phyloP scores from a whole-genome alignment of 2,329 filamentous ascomycete species.

The Elsinoe necatrix region DNA sequence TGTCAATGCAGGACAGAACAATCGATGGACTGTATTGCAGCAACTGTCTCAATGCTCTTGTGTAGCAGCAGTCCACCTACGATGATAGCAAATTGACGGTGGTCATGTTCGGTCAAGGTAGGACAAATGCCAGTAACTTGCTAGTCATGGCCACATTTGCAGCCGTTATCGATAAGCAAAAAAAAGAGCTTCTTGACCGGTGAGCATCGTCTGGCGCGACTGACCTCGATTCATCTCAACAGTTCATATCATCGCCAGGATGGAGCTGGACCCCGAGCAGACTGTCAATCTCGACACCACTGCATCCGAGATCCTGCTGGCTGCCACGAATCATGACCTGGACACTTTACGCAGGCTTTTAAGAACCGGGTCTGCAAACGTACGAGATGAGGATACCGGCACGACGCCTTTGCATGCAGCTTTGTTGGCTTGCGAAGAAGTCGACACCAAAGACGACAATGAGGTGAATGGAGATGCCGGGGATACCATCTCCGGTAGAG shows the following conservation, averaged over 20 bases:
- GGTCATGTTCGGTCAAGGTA: too few relatives aligned
- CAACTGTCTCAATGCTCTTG: too few relatives aligned
- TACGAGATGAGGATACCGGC: conserved; percentile 75
- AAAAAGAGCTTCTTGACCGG: background rate
- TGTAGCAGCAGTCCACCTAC: too few relatives aligned
- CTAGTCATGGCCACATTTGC: background rate
- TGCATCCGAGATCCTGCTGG: conserved; percentile 55
- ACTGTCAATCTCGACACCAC: conserved; percentile 36
- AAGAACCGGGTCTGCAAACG: conserved; percentile 53
- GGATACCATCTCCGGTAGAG: conserved; percentile 28
- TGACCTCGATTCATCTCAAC: too few relatives aligned
- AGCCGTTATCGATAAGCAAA: background rate
- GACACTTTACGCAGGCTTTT: conserved; percentile 61
- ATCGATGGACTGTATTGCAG: too few relatives aligned
- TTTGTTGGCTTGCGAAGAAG: conserved; percentile 54
- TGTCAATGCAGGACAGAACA: too few relatives aligned
- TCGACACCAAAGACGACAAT: conserved; percentile 29
- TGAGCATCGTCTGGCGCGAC: too few relatives aligned
- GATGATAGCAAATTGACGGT: too few relatives aligned
- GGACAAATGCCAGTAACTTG: too few relatives aligned
- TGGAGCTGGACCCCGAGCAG: conserved; percentile 19
- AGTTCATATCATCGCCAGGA: background rate
- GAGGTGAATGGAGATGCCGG: conserved; percentile 25
- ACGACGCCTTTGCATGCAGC: conserved; percentile 85
- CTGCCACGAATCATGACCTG: conserved; percentile 59